Conservation (phyloP, 306 rosid species). For the Quercus robur region DNA sequence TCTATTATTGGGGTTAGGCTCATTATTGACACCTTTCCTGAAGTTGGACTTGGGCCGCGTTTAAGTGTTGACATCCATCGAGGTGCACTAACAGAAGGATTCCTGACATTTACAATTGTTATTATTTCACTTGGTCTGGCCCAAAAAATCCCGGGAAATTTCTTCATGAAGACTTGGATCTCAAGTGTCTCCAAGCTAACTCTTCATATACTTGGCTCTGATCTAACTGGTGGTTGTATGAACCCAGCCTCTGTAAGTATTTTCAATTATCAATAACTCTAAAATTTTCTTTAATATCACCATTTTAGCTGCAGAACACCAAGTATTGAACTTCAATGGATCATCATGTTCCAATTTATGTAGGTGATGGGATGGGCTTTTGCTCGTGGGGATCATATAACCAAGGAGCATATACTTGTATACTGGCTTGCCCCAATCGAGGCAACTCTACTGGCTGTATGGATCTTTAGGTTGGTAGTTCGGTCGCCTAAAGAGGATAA, state of each 20-base stretch:
- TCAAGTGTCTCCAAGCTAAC: slow-evolving; percentile 79
- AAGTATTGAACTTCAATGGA: background rate
- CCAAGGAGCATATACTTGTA: slow-evolving; percentile 80
- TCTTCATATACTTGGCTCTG: slow-evolving; percentile 82
- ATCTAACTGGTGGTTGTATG: slow-evolving; percentile 93
- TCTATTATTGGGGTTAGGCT: slow-evolving; percentile 65
- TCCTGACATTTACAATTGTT: slow-evolving; percentile 65
- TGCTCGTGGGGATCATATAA: slow-evolving; percentile 82
- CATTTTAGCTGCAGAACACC: background rate
- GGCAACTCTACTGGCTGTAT: slow-evolving; percentile 77
- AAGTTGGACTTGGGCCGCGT: slow-evolving; percentile 69
- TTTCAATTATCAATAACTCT: background rate
- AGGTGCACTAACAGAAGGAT: slow-evolving; percentile 87
- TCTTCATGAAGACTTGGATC: slow-evolving; percentile 95
- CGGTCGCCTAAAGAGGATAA: slow-evolving; percentile 41
- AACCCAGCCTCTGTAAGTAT: slow-evolving; percentile 88
- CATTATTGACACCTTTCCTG: slow-evolving; percentile 58
- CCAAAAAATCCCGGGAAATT: slow-evolving; percentile 50
- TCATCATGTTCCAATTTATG: slow-evolving; percentile 1
- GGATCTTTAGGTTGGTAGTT: slow-evolving; percentile 60
- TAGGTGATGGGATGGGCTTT: slow-evolving; percentile 98
- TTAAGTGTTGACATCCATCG: slow-evolving; percentile 66
- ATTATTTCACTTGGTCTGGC: slow-evolving; percentile 62
- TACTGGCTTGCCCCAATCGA: slow-evolving; percentile 95
- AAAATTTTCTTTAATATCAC: background rate